Percentiles rank a stretch among this genome's conserved stretches.
phyloP scores from a whole-genome alignment of 345 rosid genomes.

The Rubroshorea leprosula region DNA sequence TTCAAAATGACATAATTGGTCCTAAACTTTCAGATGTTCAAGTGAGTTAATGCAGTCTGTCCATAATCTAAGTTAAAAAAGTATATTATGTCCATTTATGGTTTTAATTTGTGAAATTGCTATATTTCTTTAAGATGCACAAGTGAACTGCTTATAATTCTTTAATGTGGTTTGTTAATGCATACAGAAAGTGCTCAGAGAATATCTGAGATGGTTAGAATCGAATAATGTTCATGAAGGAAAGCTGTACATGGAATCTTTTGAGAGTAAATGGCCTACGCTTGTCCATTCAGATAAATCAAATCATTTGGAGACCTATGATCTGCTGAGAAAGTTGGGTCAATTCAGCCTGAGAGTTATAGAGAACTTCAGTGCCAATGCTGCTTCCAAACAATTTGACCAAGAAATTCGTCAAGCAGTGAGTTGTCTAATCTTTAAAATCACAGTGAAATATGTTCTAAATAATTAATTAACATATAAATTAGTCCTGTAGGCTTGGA shows the following conservation, averaged over 20 bases:
- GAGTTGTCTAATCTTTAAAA: conserved; percentile 23
- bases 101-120: no score
- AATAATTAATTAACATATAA: no score
- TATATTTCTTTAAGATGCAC: neutral
- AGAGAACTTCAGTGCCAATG: conserved; percentile 48
- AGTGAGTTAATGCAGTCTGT: conserved; percentile 40
- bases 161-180: neutral
- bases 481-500: no score
- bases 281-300: conserved; percentile 33
- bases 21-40: conserved; percentile 71
- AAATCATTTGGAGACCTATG: conserved; percentile 38
- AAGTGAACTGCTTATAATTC: neutral
- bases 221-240: conserved; percentile 59
- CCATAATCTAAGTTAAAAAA: conserved; percentile 2
- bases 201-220: conserved; percentile 61
- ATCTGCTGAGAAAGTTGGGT: conserved; percentile 40
- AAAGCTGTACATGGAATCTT: conserved; percentile 57
- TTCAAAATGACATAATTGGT: conserved; percentile 63
- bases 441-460: neutral
- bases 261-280: conserved; percentile 67
- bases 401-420: conserved; percentile 78
- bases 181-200: conserved; percentile 60
- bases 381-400: conserved; percentile 60
- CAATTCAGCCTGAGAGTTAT: conserved; percentile 50
- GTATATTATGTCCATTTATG: no score